These are phyloP conservation scores for Phyllosticta citribraziliensis DNA, from an alignment of 2,329 filamentous ascomycete genomes.

Conservation along the genomic window DNA sequence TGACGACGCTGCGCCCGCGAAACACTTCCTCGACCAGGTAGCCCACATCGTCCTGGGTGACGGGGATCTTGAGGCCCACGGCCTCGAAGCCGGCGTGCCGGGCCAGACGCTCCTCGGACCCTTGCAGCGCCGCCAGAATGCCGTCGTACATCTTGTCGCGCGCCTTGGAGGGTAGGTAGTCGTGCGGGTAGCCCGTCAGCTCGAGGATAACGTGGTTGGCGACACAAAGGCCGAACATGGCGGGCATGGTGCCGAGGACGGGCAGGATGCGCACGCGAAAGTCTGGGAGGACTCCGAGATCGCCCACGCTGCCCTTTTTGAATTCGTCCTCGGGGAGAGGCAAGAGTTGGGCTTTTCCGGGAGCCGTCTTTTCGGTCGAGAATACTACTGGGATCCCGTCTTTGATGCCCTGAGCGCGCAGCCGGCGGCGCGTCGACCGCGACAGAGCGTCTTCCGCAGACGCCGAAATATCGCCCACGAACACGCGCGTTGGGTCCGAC, in stretches of 20 bases:
- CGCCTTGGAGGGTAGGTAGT: conserved; percentile 71
- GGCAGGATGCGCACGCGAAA: conserved; percentile 93
- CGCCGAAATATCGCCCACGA: conserved; percentile 81
- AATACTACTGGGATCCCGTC: conserved; percentile 86
- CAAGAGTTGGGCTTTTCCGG: conserved; percentile 82
- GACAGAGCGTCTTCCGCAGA: conserved; percentile 86
- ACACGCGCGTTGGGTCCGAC: conserved; percentile 71
- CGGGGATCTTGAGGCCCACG: conserved; percentile 66
- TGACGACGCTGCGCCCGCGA: conserved; percentile 71
- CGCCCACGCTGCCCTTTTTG: conserved; percentile 71
- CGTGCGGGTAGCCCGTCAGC: conserved; percentile 72
- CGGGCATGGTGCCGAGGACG: conserved; percentile 93
- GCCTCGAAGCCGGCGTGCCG: conserved; percentile 43
- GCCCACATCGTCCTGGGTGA: conserved; percentile 71
- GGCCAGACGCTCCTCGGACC: conserved; percentile 66
- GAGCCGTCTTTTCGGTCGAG: conserved; percentile 80
- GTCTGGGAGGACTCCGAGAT: conserved; percentile 80
- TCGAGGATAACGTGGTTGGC: conserved; percentile 89
- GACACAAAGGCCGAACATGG: conserved; percentile 82
- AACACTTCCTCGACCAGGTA: conserved; percentile 88
- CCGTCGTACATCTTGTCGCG: conserved; percentile 89
- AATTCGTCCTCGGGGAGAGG: conserved; percentile 85
- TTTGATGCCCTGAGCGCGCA: conserved; percentile 68
- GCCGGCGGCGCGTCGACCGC: conserved; percentile 66
- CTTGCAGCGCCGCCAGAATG: conserved; percentile 66